Conservation (phyloP, 257 asterid genomes). For the Nicotiana tomentosiformis region DNA sequence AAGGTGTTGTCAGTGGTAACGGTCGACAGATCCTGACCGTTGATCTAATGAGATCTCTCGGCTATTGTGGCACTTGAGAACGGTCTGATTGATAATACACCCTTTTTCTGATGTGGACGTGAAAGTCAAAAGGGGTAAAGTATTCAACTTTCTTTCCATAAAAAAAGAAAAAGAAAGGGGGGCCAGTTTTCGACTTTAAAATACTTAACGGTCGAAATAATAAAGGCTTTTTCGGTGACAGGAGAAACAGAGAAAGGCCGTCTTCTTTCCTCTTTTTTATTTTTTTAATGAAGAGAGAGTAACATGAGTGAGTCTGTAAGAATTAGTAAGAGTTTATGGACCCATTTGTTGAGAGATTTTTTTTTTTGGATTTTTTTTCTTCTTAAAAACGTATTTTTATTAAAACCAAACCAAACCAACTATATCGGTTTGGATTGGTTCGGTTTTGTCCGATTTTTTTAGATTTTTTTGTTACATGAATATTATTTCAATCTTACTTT, state of each 20-base stretch:
- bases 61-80: constrained; percentile 21
- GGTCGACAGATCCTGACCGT: constrained; percentile 58
- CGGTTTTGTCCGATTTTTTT: too few relatives aligned
- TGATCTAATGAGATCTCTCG: constrained; percentile 31
- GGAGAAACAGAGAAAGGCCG: background rate
- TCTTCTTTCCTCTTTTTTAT: background rate
- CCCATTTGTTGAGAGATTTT: too few relatives aligned
- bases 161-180: constrained; percentile 21
- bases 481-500: too few relatives aligned
- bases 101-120: constrained; percentile 24
- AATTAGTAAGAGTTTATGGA: too few relatives aligned
- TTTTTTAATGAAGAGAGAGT: background rate
- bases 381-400: too few relatives aligned
- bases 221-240: constrained; percentile 2
- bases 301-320: background rate
- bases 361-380: too few relatives aligned
- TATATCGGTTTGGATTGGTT: too few relatives aligned
- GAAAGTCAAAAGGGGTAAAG: constrained; percentile 5
- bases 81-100: constrained; percentile 26
- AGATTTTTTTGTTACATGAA: too few relatives aligned
- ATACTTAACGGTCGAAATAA: constrained; percentile 43
- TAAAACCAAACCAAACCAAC: too few relatives aligned
- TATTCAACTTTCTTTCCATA: background rate
- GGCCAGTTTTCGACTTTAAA: constrained; percentile 11
- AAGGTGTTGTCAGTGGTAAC: constrained; percentile 31